A percentile compares a stretch with the other conserved stretches of the same genome.
Evolutionary conservation across 805 yeast species (phyloP).

Genomic region (Hanseniaspora thailandica): DNA sequence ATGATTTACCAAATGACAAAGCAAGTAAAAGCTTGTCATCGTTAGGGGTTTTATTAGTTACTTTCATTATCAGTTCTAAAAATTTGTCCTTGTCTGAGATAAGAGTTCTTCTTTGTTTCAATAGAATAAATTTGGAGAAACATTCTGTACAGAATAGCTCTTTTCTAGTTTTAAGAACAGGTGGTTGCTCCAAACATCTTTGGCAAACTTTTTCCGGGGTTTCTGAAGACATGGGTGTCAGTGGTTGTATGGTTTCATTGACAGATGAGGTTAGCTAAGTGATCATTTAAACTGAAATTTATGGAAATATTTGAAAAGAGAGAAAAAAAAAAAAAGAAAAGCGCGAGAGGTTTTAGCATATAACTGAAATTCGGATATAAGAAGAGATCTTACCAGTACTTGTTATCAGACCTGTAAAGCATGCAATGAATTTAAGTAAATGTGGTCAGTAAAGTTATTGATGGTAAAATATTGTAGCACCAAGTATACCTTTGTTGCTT

Average conservation of each 20-base stretch:
- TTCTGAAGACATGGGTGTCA: background rate
- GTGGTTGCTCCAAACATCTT: conserved; percentile 21
- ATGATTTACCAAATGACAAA: conserved; percentile 54
- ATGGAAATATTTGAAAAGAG: background rate
- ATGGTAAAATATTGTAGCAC: too few relatives aligned
- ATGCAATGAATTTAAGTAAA: too few relatives aligned
- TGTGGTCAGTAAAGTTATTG: too few relatives aligned
- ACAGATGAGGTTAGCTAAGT: too few relatives aligned
- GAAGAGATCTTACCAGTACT: too few relatives aligned
- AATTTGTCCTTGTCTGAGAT: conserved; percentile 42
- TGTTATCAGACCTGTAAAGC: too few relatives aligned
- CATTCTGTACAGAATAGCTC: conserved; percentile 36
- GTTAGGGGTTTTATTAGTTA: conserved; percentile 24
- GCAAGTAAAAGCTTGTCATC: conserved; percentile 41
- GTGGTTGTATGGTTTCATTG: background rate
- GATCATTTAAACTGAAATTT: too few relatives aligned
- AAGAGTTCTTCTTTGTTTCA: conserved; percentile 75
- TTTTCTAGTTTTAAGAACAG: conserved; percentile 24
- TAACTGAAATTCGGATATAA: too few relatives aligned
- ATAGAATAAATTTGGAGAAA: conserved; percentile 58
- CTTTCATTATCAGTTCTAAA: conserved; percentile 45
- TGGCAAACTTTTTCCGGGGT: conserved; percentile 16
- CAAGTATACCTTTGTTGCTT: too few relatives aligned
- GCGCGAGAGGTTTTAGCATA: background rate
- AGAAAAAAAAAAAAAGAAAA: too few relatives aligned